phyloP scores from a whole-genome alignment of 768 basidiomycete species.

The Mycena capillaripes region DNA sequence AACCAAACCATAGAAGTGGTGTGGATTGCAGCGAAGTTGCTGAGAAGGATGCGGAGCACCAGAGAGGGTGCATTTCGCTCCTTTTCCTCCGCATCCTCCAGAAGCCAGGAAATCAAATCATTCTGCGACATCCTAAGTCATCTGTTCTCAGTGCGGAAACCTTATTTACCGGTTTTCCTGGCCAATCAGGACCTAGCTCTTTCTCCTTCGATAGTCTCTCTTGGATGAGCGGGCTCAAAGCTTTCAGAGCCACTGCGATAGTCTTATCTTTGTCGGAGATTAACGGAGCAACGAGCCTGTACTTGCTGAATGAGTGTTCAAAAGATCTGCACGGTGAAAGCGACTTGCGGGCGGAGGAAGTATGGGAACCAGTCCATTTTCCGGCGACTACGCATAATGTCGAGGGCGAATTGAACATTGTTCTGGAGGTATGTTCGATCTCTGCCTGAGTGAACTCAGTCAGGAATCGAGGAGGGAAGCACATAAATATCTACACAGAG shows the following conservation, averaged over 20 bases:
- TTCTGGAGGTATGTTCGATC: conserved; percentile 52
- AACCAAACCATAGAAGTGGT: conserved; percentile 53
- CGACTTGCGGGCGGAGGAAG: conserved; percentile 47
- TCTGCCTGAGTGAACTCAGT: conserved; percentile 39
- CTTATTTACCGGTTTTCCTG: conserved; percentile 47
- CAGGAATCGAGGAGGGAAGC: background rate
- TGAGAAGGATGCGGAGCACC: conserved; percentile 45
- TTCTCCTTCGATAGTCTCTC: conserved; percentile 25
- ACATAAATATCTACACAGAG: conserved; percentile 42
- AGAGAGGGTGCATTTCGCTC: conserved; percentile 43
- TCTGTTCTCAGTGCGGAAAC: background rate
- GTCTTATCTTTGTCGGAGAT: conserved; percentile 14
- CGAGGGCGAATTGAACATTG: conserved; percentile 46
- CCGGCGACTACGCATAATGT: conserved; percentile 38
- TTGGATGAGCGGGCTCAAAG: conserved; percentile 12
- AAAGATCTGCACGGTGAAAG: background rate
- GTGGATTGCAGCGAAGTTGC: conserved; percentile 60
- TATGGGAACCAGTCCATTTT: conserved; percentile 48
- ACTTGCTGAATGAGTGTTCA: background rate
- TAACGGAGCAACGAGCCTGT: conserved; percentile 21
- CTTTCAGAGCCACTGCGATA: background rate
- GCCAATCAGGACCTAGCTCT: conserved; percentile 49
- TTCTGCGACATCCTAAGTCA: conserved; percentile 12
- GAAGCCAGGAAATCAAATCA: conserved; percentile 35
- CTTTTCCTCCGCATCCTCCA: conserved; percentile 39